These are phyloP conservation scores for Trichoderma endophyticum DNA, from an alignment of 2,329 filamentous ascomycete genomes.

Conservation along the genomic window DNA sequence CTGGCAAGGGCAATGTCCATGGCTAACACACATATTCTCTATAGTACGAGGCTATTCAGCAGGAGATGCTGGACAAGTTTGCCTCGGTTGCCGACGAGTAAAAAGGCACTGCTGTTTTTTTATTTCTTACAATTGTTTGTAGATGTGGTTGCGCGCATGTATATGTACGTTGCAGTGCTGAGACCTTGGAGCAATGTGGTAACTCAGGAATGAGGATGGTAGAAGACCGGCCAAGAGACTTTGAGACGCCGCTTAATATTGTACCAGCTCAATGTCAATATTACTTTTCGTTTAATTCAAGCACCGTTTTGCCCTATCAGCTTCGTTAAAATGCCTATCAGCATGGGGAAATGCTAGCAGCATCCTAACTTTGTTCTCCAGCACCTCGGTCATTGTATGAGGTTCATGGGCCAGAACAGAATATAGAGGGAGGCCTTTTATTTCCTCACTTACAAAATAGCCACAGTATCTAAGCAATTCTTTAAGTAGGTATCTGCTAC, in stretches of 20 bases:
- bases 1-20: not conserved
- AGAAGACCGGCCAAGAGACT: slow-evolving; percentile 22
- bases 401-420: no score
- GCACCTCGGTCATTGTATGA: not conserved
- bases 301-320: not conserved
- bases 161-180: slow-evolving; percentile 20
- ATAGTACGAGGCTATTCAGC: slow-evolving; percentile 87
- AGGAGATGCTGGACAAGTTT: slow-evolving; percentile 96
- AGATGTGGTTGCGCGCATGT: slow-evolving; percentile 17
- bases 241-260: slow-evolving; percentile 26
- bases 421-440: no score
- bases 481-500: no score
- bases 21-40: slow-evolving; percentile 42
- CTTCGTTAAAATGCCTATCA: not conserved
- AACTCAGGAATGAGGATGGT: slow-evolving; percentile 18
- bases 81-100: slow-evolving; percentile 95
- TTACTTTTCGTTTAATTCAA: slow-evolving; percentile 10
- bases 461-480: no score
- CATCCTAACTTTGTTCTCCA: not conserved
- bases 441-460: no score
- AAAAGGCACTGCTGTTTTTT: slow-evolving; percentile 22
- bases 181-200: slow-evolving; percentile 28
- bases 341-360: not conserved
- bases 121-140: slow-evolving; percentile 8
- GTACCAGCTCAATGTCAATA: slow-evolving; percentile 28